Percentiles rank a stretch among this genome's conserved stretches.
These are phyloP conservation scores for Termitomyces sp. DNA, from an alignment of 768 basidiomycete species.

Conservation along the genomic window DNA sequence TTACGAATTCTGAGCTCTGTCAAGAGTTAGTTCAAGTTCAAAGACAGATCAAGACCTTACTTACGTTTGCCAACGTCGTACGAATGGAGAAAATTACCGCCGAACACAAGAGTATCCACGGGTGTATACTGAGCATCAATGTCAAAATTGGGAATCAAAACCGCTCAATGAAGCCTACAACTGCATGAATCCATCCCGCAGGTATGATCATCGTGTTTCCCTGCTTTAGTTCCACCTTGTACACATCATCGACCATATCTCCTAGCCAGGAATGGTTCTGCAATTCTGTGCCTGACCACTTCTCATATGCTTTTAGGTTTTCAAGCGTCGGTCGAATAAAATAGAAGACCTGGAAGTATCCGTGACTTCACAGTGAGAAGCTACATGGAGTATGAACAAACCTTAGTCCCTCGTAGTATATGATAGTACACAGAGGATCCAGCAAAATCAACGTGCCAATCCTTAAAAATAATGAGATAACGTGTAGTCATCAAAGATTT, in stretches of 20 bases:
- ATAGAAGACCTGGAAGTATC: conserved; percentile 69
- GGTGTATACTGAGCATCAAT: conserved; percentile 72
- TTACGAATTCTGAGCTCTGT: conserved; percentile 83
- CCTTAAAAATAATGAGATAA: conserved; percentile 39
- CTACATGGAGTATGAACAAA: conserved; percentile 19
- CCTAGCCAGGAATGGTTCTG: conserved; percentile 91
- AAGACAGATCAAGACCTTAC: conserved; percentile 36
- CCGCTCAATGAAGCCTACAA: conserved; percentile 47
- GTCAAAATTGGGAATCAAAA: not conserved
- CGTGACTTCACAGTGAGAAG: not conserved
- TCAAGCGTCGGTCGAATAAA: conserved; percentile 86
- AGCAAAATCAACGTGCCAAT: conserved; percentile 98
- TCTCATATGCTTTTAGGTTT: conserved; percentile 87
- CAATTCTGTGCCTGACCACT: conserved; percentile 89
- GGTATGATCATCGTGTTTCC: conserved; percentile 95
- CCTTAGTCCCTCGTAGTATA: conserved; percentile 82
- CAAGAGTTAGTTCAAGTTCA: not conserved
- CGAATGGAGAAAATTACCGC: conserved; percentile 96
- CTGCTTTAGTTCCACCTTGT: conserved; percentile 67
- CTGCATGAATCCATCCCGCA: conserved; percentile 97
- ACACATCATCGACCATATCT: conserved; percentile 87
- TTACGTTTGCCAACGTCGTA: conserved; percentile 82
- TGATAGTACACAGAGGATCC: conserved; percentile 99
- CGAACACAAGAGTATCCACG: conserved; percentile 88
- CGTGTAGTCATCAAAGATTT: not conserved